Percentiles rank a stretch among this genome's conserved stretches.
Conservation (phyloP, 495 filamentous ascomycete species). For the Penicillium diatomitis region DNA sequence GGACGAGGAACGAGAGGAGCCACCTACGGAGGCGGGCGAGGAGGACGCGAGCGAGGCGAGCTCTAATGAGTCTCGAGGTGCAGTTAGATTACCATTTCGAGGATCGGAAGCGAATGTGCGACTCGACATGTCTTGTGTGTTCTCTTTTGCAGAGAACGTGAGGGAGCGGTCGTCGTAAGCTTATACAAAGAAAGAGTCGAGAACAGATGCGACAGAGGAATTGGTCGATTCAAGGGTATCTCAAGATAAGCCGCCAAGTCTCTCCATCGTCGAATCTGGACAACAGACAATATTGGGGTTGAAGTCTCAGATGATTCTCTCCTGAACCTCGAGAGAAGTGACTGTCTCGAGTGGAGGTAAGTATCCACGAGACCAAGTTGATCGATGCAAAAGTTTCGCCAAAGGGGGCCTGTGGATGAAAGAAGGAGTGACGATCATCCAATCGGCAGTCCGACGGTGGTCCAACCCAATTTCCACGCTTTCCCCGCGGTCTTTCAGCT, state of each 20-base stretch:
- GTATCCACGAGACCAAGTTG: too few relatives aligned
- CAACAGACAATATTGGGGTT: too few relatives aligned
- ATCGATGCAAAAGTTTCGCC: background rate
- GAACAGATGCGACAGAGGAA: background rate
- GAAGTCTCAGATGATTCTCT: too few relatives aligned
- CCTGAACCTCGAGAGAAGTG: too few relatives aligned
- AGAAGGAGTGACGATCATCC: slow-evolving; percentile 13
- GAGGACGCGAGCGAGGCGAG: slow-evolving; percentile 88
- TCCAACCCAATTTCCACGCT: slow-evolving; percentile 11
- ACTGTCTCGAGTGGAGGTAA: background rate
- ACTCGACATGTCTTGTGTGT: slow-evolving; percentile 27
- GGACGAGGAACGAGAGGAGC: slow-evolving; percentile 63
- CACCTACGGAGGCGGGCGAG: slow-evolving; percentile 40
- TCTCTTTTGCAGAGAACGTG: background rate
- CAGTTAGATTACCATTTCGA: slow-evolving; percentile 20
- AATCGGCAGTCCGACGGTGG: slow-evolving; percentile 19
- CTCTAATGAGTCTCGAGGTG: slow-evolving; percentile 84
- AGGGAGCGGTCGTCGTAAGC: background rate
- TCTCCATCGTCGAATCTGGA: too few relatives aligned
- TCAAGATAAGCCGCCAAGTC: too few relatives aligned
- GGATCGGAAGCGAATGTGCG: slow-evolving; percentile 21
- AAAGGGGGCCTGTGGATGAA: slow-evolving; percentile 6
- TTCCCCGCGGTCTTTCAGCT: background rate
- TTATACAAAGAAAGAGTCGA: background rate
- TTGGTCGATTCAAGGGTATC: background rate